Conservation (phyloP, 1,139 yeast genomes). For the Geotrichum armillariae region DNA sequence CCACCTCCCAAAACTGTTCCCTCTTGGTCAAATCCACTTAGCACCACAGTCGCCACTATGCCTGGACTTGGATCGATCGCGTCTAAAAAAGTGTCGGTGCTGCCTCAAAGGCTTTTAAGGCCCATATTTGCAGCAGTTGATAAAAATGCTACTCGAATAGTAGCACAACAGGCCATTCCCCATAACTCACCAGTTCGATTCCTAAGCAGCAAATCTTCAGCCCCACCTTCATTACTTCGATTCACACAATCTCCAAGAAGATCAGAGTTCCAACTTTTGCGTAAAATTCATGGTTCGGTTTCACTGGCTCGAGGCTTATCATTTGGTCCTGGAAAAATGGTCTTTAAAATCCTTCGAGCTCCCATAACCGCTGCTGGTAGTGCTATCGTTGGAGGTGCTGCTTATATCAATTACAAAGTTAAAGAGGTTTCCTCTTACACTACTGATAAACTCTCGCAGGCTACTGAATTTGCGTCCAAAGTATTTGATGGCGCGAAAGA, state of each 20-base stretch:
- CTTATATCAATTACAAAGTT: conserved; percentile 86
- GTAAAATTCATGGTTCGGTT: conserved; percentile 7
- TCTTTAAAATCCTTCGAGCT: conserved; percentile 8
- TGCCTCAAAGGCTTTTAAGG: conserved; percentile 1
- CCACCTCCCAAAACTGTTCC: not conserved
- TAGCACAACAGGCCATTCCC: not conserved
- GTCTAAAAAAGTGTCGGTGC: conserved; percentile 2
- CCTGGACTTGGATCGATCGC: conserved; percentile 7
- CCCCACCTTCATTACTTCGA: conserved; percentile 2
- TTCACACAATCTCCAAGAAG: conserved; percentile 6
- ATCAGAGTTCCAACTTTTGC: not conserved
- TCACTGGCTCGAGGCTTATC: not conserved
- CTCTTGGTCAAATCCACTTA: not conserved
- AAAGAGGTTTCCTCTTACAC: conserved; percentile 81
- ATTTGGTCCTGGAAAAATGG: conserved; percentile 9
- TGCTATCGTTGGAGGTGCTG: conserved; percentile 91
- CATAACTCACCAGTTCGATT: not conserved
- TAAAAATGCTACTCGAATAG: not conserved
- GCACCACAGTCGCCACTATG: too few species aligned
- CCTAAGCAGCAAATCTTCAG: not conserved
- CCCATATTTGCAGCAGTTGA: not conserved
- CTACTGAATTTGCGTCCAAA: conserved; percentile 57
- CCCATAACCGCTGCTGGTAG: conserved; percentile 73
- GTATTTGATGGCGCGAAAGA: conserved; percentile 31
- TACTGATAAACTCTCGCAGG: conserved; percentile 58